These are phyloP conservation scores for Tolypocladium guangdongense DNA, from an alignment of 2,329 filamentous ascomycete species.

Conservation along the genomic window DNA sequence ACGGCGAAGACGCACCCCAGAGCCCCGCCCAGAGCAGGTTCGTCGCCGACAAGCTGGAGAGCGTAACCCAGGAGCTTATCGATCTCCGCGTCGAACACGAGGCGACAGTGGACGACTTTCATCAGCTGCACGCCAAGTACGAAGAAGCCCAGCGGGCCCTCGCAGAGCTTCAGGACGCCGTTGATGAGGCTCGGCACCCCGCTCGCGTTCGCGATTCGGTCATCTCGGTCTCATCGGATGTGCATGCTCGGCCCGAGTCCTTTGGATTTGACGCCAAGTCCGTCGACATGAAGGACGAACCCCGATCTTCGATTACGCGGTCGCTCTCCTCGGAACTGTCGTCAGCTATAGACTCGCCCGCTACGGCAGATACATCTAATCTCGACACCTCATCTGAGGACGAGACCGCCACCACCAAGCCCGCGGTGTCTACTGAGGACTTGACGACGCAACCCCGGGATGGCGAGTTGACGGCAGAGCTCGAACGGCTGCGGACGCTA, in stretches of 20 bases:
- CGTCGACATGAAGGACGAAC: slow-evolving; percentile 56
- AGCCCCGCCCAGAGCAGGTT: slow-evolving; percentile 75
- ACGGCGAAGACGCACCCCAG: slow-evolving; percentile 39
- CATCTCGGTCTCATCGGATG: slow-evolving; percentile 39
- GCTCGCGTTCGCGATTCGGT: slow-evolving; percentile 43
- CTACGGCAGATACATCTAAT: slow-evolving; percentile 52
- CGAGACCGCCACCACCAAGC: slow-evolving; percentile 34
- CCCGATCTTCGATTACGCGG: slow-evolving; percentile 61
- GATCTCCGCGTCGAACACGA: slow-evolving; percentile 89
- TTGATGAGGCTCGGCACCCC: slow-evolving; percentile 67
- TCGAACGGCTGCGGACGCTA: slow-evolving; percentile 59
- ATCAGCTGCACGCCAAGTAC: slow-evolving; percentile 77
- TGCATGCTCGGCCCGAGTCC: slow-evolving; percentile 55
- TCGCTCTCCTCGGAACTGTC: slow-evolving; percentile 92
- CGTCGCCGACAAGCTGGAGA: slow-evolving; percentile 86
- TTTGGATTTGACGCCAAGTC: slow-evolving; percentile 73
- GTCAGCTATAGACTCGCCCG: slow-evolving; percentile 68
- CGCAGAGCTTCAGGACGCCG: slow-evolving; percentile 72
- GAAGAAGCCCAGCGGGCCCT: slow-evolving; percentile 76
- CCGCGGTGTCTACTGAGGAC: slow-evolving; percentile 25
- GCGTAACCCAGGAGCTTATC: slow-evolving; percentile 81
- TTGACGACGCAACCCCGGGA: slow-evolving; percentile 26
- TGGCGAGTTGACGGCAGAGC: slow-evolving; percentile 47
- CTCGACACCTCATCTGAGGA: slow-evolving; percentile 33
- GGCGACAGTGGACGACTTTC: slow-evolving; percentile 67